Evolutionary conservation across 306 rosid species (phyloP).

Genomic region (Sphenostylis stenocarpa): DNA sequence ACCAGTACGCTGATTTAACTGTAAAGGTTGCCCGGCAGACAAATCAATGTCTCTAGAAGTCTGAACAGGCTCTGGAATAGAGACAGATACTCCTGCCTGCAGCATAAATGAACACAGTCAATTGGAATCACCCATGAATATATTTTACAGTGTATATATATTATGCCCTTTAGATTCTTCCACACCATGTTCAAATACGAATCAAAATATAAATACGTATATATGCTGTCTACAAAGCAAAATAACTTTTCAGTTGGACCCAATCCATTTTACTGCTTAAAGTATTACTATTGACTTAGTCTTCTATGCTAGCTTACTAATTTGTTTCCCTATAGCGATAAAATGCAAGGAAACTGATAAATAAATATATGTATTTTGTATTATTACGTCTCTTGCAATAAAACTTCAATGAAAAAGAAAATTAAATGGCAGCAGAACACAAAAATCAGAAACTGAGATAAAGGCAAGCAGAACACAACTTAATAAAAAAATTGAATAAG

Average conservation of each 20-base stretch:
- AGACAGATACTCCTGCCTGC: slow-evolving; percentile 65
- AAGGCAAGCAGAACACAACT: too few species aligned
- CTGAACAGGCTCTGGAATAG: slow-evolving; percentile 62
- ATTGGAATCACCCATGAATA: slow-evolving; percentile 21
- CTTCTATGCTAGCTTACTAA: background rate
- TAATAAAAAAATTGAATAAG: too few species aligned
- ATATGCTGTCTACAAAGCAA: background rate
- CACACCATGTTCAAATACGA: background rate
- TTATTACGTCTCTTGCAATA: too few species aligned
- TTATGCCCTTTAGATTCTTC: background rate
- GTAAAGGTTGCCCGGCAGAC: slow-evolving; percentile 84
- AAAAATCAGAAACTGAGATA: too few species aligned
- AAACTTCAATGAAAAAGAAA: too few species aligned
- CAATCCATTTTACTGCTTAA: background rate
- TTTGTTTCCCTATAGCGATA: background rate
- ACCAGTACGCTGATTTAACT: slow-evolving; percentile 59
- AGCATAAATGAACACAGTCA: slow-evolving; percentile 28
- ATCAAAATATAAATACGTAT: background rate
- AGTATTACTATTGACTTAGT: background rate
- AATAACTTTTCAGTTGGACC: background rate
- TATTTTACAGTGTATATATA: background rate
- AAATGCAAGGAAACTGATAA: background rate
- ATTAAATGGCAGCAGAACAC: too few species aligned
- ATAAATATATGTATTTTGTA: too few species aligned
- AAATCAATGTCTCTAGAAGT: slow-evolving; percentile 68